These are phyloP conservation scores for Marasmius fiardii DNA, from an alignment of 1,284 basidiomycete genomes.

Conservation along the genomic window DNA sequence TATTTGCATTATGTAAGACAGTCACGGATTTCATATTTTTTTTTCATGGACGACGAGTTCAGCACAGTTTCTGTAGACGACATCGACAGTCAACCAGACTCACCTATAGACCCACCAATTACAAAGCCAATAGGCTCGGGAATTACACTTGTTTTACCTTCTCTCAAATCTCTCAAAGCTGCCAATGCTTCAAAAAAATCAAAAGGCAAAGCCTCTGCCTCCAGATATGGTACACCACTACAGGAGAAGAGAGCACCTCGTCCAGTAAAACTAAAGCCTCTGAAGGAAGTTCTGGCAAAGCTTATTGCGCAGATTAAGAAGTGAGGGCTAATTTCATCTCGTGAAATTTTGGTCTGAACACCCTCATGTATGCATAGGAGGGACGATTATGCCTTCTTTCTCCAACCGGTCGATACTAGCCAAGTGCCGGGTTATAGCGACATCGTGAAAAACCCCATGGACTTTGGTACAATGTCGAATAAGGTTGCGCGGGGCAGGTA, in stretches of 20 bases:
- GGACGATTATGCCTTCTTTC: slow-evolving; percentile 84
- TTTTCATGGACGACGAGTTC: slow-evolving; percentile 11
- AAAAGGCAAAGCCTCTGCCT: slow-evolving; percentile 29
- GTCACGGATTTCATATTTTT: not conserved
- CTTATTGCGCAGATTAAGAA: slow-evolving; percentile 73
- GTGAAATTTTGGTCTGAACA: not conserved
- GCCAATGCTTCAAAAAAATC: slow-evolving; percentile 34
- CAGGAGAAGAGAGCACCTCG: slow-evolving; percentile 43
- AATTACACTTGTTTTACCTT: slow-evolving; percentile 49
- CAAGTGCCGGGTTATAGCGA: slow-evolving; percentile 71
- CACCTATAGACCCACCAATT: slow-evolving; percentile 3
- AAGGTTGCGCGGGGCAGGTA: slow-evolving; percentile 68
- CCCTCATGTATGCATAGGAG: slow-evolving; percentile 46
- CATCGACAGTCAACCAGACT: slow-evolving; percentile 11
- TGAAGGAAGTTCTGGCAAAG: slow-evolving; percentile 67
- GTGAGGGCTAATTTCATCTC: slow-evolving; percentile 33
- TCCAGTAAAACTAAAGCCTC: slow-evolving; percentile 70
- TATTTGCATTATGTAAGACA: not conserved
- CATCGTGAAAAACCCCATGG: slow-evolving; percentile 74
- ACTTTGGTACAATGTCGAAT: slow-evolving; percentile 73
- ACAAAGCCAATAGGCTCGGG: slow-evolving; percentile 9
- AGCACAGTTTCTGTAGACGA: slow-evolving; percentile 14
- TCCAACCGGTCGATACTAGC: slow-evolving; percentile 62
- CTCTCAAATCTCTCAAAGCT: slow-evolving; percentile 38
- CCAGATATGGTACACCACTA: slow-evolving; percentile 26